These are phyloP conservation scores for Fusarium chlamydosporum DNA, from an alignment of 2,329 filamentous ascomycete genomes.

Conservation along the genomic window DNA sequence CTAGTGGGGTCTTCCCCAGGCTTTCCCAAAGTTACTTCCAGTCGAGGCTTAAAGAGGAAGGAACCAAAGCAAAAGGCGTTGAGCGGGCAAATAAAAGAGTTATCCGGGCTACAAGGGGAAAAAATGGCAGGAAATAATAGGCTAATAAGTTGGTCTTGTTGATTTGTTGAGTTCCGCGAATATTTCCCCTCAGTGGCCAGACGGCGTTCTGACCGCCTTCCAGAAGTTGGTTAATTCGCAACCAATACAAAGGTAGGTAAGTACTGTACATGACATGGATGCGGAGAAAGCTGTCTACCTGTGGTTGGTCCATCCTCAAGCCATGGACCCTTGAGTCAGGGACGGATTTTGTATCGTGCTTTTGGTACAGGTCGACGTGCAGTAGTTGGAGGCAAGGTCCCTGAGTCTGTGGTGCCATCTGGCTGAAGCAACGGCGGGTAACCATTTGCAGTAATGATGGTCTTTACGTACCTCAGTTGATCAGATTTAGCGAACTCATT, in stretches of 20 bases:
- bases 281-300: constrained; percentile 34
- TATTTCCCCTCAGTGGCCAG: constrained; percentile 34
- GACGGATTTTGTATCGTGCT: constrained; percentile 25
- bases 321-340: constrained; percentile 47
- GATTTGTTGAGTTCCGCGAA: constrained; percentile 26
- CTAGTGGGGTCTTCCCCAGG: constrained; percentile 30
- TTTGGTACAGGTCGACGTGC: constrained; percentile 31
- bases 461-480: constrained; percentile 16
- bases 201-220: constrained; percentile 45
- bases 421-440: constrained; percentile 41
- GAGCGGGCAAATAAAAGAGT: constrained; percentile 3
- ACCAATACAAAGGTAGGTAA: not conserved
- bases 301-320: constrained; percentile 35
- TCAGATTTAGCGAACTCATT: not conserved
- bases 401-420: constrained; percentile 35
- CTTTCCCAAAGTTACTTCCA: constrained; percentile 10
- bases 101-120: not conserved
- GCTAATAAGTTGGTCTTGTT: not conserved
- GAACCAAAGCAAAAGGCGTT: constrained; percentile 20
- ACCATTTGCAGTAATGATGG: constrained; percentile 39
- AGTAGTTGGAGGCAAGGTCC: constrained; percentile 37
- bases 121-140: not conserved
- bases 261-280: constrained; percentile 11
- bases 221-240: constrained; percentile 27
- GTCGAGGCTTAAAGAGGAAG: constrained; percentile 31